phyloP scores from a whole-genome alignment of 1,139 yeast species.

The Saccharomyces uvarum region DNA sequence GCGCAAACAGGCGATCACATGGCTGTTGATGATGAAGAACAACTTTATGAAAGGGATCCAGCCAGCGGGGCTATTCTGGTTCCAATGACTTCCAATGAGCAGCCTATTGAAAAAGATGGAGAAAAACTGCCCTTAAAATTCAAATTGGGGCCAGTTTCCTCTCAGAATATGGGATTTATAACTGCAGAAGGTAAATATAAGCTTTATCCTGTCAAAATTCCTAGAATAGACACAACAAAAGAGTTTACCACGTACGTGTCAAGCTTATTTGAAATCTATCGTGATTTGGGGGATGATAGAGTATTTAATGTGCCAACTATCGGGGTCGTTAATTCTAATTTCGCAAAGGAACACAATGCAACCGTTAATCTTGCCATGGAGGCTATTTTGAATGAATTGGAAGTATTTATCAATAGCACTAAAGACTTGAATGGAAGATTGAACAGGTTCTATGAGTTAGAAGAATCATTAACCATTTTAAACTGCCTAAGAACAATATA shows the following conservation, averaged over 20 bases:
- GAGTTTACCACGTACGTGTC: constrained; percentile 35
- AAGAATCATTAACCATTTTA: constrained; percentile 44
- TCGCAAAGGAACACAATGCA: constrained; percentile 30
- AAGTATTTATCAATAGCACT: constrained; percentile 25
- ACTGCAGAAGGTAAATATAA: constrained; percentile 30
- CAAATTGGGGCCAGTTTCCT: constrained; percentile 36
- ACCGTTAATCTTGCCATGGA: constrained; percentile 33
- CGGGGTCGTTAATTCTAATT: constrained; percentile 33
- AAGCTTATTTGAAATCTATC: constrained; percentile 35
- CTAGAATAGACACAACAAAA: constrained; percentile 34
- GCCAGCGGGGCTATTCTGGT: constrained; percentile 35
- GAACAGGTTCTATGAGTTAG: constrained; percentile 36
- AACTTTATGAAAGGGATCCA: constrained; percentile 27
- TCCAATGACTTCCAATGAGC: constrained; percentile 25
- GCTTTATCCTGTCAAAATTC: constrained; percentile 36
- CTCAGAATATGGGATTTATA: constrained; percentile 38
- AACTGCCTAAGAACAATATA: constrained; percentile 50
- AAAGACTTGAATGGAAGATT: constrained; percentile 14
- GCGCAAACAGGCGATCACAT: not conserved
- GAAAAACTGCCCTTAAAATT: constrained; percentile 36
- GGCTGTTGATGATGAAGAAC: constrained; percentile 8
- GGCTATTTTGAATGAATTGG: constrained; percentile 32
- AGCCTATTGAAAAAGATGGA: constrained; percentile 21
- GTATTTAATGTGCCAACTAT: constrained; percentile 34
- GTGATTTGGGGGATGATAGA: constrained; percentile 35